These are phyloP conservation scores for Vicia villosa DNA, from an alignment of 306 rosid genomes.

Conservation along the genomic window DNA sequence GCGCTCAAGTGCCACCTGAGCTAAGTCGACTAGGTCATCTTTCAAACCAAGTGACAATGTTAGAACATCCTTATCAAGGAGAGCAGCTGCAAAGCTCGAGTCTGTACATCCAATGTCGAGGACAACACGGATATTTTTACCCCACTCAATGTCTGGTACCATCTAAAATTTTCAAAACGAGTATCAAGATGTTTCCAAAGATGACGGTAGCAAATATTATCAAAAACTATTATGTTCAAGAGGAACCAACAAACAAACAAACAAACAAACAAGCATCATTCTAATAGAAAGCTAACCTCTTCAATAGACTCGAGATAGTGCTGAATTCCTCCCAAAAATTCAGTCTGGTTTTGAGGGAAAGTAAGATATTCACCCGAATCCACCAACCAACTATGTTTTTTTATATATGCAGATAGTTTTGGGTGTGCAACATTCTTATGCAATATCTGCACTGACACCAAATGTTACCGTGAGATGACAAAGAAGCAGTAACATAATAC, in stretches of 20 bases:
- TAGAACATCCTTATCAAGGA: constrained; percentile 79
- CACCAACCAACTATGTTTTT: constrained; percentile 74
- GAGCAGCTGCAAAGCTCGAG: constrained; percentile 72
- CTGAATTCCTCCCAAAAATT: constrained; percentile 75
- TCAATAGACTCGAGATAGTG: constrained; percentile 96
- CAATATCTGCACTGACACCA: constrained; percentile 70
- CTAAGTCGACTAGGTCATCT: constrained; percentile 82
- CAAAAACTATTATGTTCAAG: constrained; percentile 7
- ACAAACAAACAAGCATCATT: constrained; percentile 28
- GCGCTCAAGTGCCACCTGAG: constrained; percentile 91
- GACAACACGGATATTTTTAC: constrained; percentile 81
- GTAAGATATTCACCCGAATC: constrained; percentile 73
- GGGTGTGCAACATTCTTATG: constrained; percentile 94
- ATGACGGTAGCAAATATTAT: constrained; percentile 24
- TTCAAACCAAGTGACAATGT: constrained; percentile 87
- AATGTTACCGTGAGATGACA: constrained; percentile 38
- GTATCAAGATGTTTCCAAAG: constrained; percentile 34
- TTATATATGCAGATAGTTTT: constrained; percentile 76
- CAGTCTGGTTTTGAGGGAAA: constrained; percentile 81
- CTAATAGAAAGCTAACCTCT: constrained; percentile 60
- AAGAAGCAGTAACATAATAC: constrained; percentile 4
- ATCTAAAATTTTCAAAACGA: constrained; percentile 58
- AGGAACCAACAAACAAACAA: constrained; percentile 17
- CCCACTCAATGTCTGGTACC: constrained; percentile 99
- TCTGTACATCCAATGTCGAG: constrained; percentile 83